Conservation (phyloP, 2,329 filamentous ascomycete species). For the Penicillium sp. region DNA sequence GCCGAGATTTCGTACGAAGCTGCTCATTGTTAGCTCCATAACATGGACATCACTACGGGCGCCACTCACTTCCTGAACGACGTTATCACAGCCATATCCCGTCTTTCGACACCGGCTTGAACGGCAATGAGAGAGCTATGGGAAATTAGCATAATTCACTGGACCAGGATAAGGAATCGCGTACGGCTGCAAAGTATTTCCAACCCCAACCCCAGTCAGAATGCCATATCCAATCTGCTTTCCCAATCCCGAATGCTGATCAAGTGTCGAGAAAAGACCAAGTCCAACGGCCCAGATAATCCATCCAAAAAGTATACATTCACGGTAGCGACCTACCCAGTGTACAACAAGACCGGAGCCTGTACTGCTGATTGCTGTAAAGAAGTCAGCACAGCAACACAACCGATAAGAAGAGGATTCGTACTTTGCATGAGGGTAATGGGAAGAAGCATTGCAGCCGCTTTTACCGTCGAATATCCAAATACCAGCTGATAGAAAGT, state of each 20-base stretch:
- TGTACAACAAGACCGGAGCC: constrained; percentile 53
- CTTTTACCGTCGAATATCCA: constrained; percentile 42
- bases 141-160: neutral
- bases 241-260: constrained; percentile 47
- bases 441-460: constrained; percentile 52
- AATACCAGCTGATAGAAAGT: constrained; percentile 60
- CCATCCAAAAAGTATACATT: constrained; percentile 56
- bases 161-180: neutral
- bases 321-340: constrained; percentile 53
- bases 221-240: constrained; percentile 57
- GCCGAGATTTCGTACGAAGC: constrained; percentile 44
- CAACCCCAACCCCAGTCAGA: constrained; percentile 52
- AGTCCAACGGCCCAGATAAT: constrained; percentile 52
- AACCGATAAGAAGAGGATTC: neutral
- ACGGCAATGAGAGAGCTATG: constrained; percentile 36
- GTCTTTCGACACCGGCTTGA: constrained; percentile 40
- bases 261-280: constrained; percentile 53
- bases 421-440: constrained; percentile 49
- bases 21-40: constrained; percentile 15
- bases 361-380: constrained; percentile 48
- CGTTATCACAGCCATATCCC: constrained; percentile 44
- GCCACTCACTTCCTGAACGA: constrained; percentile 33
- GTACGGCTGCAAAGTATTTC: constrained; percentile 52
- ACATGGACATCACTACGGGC: neutral
- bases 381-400: constrained; percentile 35